phyloP scores from a whole-genome alignment of 2,329 filamentous ascomycete species.

The Alternaria solani region DNA sequence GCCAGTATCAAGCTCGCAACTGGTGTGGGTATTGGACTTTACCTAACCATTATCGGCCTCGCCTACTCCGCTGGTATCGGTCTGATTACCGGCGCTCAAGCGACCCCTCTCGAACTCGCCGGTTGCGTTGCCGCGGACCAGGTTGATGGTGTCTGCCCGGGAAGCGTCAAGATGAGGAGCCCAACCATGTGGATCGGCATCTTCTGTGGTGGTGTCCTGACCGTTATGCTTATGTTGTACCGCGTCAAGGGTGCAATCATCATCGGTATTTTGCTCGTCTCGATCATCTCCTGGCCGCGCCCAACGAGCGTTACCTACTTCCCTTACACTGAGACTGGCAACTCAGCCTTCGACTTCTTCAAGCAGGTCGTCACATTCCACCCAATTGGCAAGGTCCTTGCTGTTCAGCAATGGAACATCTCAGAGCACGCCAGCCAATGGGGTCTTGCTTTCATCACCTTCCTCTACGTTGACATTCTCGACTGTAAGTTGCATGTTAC shows the following conservation, averaged over 20 bases:
- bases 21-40: constrained; percentile 84
- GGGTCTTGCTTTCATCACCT: constrained; percentile 83
- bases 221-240: constrained; percentile 82
- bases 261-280: constrained; percentile 81
- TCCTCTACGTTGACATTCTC: constrained; percentile 89
- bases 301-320: constrained; percentile 80
- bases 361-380: constrained; percentile 87
- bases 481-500: constrained; percentile 62
- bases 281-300: constrained; percentile 88
- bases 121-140: constrained; percentile 69
- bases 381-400: constrained; percentile 72
- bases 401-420: constrained; percentile 78
- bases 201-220: constrained; percentile 83
- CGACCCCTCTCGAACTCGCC: constrained; percentile 76
- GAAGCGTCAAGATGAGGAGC: constrained; percentile 77
- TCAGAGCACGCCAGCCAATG: constrained; percentile 75
- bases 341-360: constrained; percentile 83
- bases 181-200: constrained; percentile 89
- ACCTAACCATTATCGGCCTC: constrained; percentile 77
- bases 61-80: constrained; percentile 87
- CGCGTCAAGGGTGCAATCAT: constrained; percentile 88
- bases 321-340: constrained; percentile 73
- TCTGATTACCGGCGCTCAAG: constrained; percentile 71
- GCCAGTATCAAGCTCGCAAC: constrained; percentile 86
- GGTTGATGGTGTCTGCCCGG: constrained; percentile 65